Conservation (phyloP, 2,329 filamentous ascomycete genomes). For the Fusarium tuaranense region DNA sequence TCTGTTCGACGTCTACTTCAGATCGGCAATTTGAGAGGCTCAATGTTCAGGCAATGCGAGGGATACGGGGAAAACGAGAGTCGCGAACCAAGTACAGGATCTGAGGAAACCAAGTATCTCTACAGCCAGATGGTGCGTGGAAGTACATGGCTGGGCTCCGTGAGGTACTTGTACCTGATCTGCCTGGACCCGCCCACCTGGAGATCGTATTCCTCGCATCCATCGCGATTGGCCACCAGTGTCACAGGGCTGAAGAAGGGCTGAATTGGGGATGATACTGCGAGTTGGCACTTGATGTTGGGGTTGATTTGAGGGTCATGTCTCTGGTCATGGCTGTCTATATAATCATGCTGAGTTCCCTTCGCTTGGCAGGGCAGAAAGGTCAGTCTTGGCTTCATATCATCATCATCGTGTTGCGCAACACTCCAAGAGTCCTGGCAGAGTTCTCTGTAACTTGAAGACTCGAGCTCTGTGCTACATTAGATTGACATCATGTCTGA, state of each 20-base stretch:
- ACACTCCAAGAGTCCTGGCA: neutral
- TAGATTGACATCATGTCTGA: conserved; percentile 38
- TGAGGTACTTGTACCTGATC: conserved; percentile 17
- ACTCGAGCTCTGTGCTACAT: neutral
- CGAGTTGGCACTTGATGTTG: neutral
- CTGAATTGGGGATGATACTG: conserved; percentile 11
- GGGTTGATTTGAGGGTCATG: neutral
- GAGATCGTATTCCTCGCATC: conserved; percentile 39
- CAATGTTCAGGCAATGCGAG: conserved; percentile 13
- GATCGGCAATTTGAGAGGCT: neutral
- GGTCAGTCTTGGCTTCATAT: neutral
- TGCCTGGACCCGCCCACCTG: neutral
- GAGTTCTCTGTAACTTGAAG: neutral
- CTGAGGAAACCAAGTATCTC: neutral
- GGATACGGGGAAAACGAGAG: conserved; percentile 36
- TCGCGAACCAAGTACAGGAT: conserved; percentile 4
- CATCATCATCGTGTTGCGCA: neutral
- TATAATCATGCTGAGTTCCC: conserved; percentile 18
- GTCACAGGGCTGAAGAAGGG: conserved; percentile 21
- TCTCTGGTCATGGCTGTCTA: neutral
- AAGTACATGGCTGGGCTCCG: neutral
- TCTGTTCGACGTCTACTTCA: neutral
- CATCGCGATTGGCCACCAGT: conserved; percentile 35
- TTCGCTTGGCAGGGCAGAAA: neutral
- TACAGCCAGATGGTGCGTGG: neutral